These are phyloP conservation scores for Gentiana macrophylla DNA, from an alignment of 257 asterid species.

Conservation along the genomic window DNA sequence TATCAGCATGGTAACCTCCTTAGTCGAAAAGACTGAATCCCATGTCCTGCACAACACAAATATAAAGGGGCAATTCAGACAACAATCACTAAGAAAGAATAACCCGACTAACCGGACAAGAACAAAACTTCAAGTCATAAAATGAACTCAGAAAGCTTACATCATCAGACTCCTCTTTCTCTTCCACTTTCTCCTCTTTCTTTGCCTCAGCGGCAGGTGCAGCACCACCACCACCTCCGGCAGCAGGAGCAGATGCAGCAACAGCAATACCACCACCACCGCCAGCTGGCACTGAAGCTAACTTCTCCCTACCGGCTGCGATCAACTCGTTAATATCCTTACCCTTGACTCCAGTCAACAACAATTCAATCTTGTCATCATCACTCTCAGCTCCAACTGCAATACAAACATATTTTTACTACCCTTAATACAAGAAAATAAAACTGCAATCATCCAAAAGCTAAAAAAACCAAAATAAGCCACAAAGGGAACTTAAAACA, in stretches of 20 bases:
- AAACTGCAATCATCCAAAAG: too few relatives aligned
- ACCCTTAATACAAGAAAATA: neutral
- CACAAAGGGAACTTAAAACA: too few relatives aligned
- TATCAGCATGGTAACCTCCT: neutral
- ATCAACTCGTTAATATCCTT: conserved; percentile 38
- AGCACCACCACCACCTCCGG: conserved; percentile 28
- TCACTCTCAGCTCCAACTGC: conserved; percentile 41
- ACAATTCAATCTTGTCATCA: conserved; percentile 28
- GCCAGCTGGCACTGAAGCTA: conserved; percentile 44
- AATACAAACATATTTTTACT: neutral
- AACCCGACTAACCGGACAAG: too few relatives aligned
- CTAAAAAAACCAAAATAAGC: too few relatives aligned
- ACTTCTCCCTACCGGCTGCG: conserved; percentile 43
- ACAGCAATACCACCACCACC: conserved; percentile 41
- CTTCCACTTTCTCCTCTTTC: conserved; percentile 41
- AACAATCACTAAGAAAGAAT: too few relatives aligned
- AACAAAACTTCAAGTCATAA: neutral
- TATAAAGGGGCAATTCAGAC: neutral
- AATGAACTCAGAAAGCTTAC: conserved; percentile 3
- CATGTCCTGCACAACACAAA: conserved; percentile 26
- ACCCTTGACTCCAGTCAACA: conserved; percentile 27
- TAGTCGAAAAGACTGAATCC: conserved; percentile 40
- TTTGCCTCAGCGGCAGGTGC: conserved; percentile 34
- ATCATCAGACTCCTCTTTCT: conserved; percentile 32
- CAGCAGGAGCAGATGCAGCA: conserved; percentile 25